phyloP scores from a whole-genome alignment of 768 basidiomycete species.

The Hysterangium stoloniferum region DNA sequence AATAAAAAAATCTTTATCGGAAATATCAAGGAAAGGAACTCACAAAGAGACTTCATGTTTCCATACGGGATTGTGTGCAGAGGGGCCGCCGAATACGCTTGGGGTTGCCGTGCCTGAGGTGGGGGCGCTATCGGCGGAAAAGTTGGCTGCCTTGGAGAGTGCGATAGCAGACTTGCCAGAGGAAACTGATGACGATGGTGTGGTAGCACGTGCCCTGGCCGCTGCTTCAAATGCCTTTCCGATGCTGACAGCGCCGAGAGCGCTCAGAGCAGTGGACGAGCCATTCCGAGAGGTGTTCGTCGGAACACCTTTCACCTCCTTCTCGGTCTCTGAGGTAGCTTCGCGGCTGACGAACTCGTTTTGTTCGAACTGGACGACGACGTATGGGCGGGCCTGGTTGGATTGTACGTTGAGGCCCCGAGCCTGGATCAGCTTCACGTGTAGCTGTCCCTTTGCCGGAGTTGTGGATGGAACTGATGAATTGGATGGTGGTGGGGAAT shows the following conservation, averaged over 20 bases:
- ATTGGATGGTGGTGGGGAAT: constrained; percentile 24
- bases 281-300: constrained; percentile 47
- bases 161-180: constrained; percentile 21
- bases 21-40: constrained; percentile 36
- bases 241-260: constrained; percentile 54
- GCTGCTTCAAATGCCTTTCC: constrained; percentile 24
- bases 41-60: constrained; percentile 99
- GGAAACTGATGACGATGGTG: neutral
- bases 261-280: constrained; percentile 56
- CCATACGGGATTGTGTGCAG: constrained; percentile 91
- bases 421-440: constrained; percentile 93
- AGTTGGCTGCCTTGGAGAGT: constrained; percentile 16
- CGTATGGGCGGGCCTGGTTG: constrained; percentile 68
- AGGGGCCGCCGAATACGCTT: constrained; percentile 49
- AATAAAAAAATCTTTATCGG: constrained; percentile 3
- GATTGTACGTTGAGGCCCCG: constrained; percentile 71
- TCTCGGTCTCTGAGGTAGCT: constrained; percentile 77
- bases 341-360: constrained; percentile 96
- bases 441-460: constrained; percentile 67
- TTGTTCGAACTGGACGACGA: constrained; percentile 97
- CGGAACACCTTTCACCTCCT: constrained; percentile 80
- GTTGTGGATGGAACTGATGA: constrained; percentile 28
- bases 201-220: constrained; percentile 6
- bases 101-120: constrained; percentile 9
- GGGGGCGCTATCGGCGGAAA: constrained; percentile 6